A percentile compares a stretch with the other conserved stretches of the same genome.
phyloP scores from a whole-genome alignment of 2,329 filamentous ascomycete species.

The Atkinsonella hypoxylon region DNA sequence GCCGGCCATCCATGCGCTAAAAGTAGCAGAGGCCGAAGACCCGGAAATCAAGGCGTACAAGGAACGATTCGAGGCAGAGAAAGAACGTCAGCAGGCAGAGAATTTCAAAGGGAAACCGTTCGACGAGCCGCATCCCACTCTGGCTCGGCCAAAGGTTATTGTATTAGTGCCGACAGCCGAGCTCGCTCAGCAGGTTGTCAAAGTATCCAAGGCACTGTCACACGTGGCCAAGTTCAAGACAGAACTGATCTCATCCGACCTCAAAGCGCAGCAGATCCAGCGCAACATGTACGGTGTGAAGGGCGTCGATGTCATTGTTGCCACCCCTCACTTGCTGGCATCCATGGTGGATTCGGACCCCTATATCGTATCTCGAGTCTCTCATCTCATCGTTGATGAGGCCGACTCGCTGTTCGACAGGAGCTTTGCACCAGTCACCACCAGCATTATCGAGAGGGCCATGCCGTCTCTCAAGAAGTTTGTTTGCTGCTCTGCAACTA shows the following conservation, averaged over 20 bases:
- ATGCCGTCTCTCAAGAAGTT: conserved; percentile 75
- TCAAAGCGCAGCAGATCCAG: conserved; percentile 68
- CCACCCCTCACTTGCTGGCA: conserved; percentile 79
- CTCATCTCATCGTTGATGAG: conserved; percentile 83
- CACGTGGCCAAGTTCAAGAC: conserved; percentile 82
- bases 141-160: conserved; percentile 69
- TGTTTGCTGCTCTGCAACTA: conserved; percentile 90
- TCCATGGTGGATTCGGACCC: conserved; percentile 84
- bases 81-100: conserved; percentile 40
- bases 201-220: conserved; percentile 67
- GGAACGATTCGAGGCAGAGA: conserved; percentile 41
- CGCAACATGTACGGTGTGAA: conserved; percentile 67
- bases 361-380: conserved; percentile 83
- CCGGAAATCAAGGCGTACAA: conserved; percentile 45
- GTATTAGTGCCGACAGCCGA: conserved; percentile 89
- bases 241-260: conserved; percentile 66
- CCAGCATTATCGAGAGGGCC: conserved; percentile 68
- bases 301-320: conserved; percentile 75
- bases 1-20: conserved; percentile 75
- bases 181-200: conserved; percentile 76
- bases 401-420: conserved; percentile 93
- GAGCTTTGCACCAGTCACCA: conserved; percentile 77
- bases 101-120: conserved; percentile 50
- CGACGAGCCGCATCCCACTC: conserved; percentile 58
- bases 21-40: conserved; percentile 57